These are phyloP conservation scores for Calonectria pauciramosa DNA, from an alignment of 2,329 filamentous ascomycete genomes.

Conservation along the genomic window DNA sequence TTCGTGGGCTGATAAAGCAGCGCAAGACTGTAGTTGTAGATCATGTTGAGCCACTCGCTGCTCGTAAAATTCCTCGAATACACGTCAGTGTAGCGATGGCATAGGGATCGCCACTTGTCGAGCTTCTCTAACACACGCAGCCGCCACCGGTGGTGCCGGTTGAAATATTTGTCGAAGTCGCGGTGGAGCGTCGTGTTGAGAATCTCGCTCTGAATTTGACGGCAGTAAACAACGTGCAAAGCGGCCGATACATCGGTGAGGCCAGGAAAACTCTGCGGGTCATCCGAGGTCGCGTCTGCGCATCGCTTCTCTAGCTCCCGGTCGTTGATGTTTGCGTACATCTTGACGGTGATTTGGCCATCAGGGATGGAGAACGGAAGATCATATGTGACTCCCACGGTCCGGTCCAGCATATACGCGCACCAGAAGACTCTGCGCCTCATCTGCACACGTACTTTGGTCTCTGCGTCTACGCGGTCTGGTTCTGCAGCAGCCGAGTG, in stretches of 20 bases:
- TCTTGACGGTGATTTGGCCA: neutral
- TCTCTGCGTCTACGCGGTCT: neutral
- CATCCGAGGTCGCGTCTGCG: neutral
- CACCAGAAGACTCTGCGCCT: slow-evolving; percentile 1
- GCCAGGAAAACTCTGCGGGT: neutral
- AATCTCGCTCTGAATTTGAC: slow-evolving; percentile 1
- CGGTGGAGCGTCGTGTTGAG: slow-evolving; percentile 1
- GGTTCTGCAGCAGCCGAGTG: neutral
- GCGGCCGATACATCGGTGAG: neutral
- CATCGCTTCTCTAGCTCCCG: neutral
- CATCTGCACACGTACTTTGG: slow-evolving; percentile 1
- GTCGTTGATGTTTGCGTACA: neutral
- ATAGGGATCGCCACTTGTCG: neutral
- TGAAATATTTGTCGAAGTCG: neutral
- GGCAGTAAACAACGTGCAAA: neutral
- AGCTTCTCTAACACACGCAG: slow-evolving; percentile 1
- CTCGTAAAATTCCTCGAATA: neutral
- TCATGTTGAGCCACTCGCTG: slow-evolving; percentile 10
- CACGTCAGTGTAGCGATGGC: neutral
- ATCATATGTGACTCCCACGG: neutral
- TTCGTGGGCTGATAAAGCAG: neutral
- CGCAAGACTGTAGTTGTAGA: slow-evolving; percentile 2
- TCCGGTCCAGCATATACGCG: neutral
- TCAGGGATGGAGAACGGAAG: neutral
- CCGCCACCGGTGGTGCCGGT: neutral